phyloP scores from a whole-genome alignment of 176 grass and related monocot species.

The Tillandsia fasciculata region DNA sequence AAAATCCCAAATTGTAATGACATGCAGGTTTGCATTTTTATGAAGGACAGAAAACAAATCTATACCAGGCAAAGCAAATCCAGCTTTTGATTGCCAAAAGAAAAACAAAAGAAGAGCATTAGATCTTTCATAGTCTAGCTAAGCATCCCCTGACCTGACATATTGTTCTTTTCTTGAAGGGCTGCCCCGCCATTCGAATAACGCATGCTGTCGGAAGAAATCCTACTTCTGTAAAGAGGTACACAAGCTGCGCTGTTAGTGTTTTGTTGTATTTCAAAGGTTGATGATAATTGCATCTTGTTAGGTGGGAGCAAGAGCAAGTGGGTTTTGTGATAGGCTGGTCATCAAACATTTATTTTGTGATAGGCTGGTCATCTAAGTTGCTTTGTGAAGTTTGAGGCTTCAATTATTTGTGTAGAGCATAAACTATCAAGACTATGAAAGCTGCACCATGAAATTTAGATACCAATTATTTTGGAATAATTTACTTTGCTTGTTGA shows the following conservation, averaged over 20 bases:
- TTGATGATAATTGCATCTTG: background rate
- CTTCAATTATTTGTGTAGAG: background rate
- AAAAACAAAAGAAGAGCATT: too few species aligned
- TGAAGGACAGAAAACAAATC: too few species aligned
- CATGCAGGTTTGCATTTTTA: too few species aligned
- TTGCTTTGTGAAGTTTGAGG: background rate
- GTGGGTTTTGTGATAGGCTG: background rate
- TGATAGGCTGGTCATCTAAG: too few species aligned
- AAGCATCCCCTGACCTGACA: background rate
- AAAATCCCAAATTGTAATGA: too few species aligned
- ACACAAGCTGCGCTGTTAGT: background rate
- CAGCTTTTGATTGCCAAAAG: too few species aligned
- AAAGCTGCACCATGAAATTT: too few species aligned
- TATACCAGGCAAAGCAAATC: too few species aligned
- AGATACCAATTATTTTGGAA: too few species aligned
- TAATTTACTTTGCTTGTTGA: too few species aligned
- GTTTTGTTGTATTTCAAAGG: background rate
- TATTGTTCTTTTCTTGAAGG: constrained; percentile 2
- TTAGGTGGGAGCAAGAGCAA: constrained; percentile 4
- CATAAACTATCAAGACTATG: background rate
- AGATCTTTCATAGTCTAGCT: background rate
- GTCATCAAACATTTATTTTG: background rate
- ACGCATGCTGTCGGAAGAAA: background rate
- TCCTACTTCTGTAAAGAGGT: background rate
- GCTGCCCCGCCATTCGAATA: background rate